Evolutionary conservation across 2,329 filamentous ascomycete species (phyloP), one percentile per base, ranked within the genome.

Genomic region (Aspergillus vadensis): DNA sequence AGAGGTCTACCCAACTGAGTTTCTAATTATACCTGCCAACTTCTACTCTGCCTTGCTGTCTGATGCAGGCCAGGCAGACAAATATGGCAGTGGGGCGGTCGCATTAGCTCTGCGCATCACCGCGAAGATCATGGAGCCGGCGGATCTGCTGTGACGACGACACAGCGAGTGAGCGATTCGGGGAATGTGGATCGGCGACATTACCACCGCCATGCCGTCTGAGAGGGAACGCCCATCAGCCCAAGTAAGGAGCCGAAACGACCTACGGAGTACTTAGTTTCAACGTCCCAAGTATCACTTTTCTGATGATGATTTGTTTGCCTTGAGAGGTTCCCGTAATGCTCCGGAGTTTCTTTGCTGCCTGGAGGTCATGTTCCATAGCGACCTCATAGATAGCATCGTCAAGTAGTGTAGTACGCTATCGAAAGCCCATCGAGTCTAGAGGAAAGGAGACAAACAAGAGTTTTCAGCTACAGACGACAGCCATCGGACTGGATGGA

Each of bases 171-270:
- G 14, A 19, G 23, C 43, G 36, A 55, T 21, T 55, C 17, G 25
- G 25, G 53, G 39, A 44, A 43, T 41, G 39, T 17, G 25, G 53
- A 47, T 55, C 52, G 38, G 52, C 52, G 12, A 30, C 23, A 54
- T 43, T 14, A 55, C 38, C 32, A 36, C 12, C 52, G 52, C 52
- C 52, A 55, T 43, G 23, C 53, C 53, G 53, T 47, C 53, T 41
- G 41, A 41, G 10, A 32, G 19, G 44, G n/a, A 48, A 36, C 32
- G 32, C 32, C 30, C 32, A 36, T 5, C 32, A 47, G 44, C 15
- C 32, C 32, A 58, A 44, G 59, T 51, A 61, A 61, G 56, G 59
- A 61, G 56, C 9, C 44, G 44, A 48, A 51, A 50, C 47, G 38
- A 30, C 15, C 25, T 55, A 27, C 7, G 25, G 25, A 27, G 25